phyloP scores from a whole-genome alignment of 768 basidiomycete species.

The Hericium alpestre region DNA sequence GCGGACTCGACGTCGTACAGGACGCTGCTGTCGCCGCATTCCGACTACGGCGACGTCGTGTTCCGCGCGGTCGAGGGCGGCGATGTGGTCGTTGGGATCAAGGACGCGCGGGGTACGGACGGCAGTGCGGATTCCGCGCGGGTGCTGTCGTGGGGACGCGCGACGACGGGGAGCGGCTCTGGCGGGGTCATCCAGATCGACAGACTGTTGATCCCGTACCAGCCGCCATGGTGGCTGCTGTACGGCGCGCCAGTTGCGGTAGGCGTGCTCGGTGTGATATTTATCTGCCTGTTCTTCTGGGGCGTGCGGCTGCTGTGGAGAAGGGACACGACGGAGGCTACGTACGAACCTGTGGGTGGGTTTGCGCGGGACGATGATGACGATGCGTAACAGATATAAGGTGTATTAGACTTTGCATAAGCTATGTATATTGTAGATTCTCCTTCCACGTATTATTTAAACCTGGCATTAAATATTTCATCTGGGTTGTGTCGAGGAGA shows the following conservation, averaged over 20 bases:
- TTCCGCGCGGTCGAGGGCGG: slow-evolving; percentile 48
- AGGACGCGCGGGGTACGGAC: slow-evolving; percentile 59
- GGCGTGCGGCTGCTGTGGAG: slow-evolving; percentile 64
- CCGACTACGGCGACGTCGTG: slow-evolving; percentile 73
- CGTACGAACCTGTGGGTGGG: slow-evolving; percentile 84
- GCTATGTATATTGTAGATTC: slow-evolving; percentile 2
- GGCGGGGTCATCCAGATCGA: slow-evolving; percentile 90
- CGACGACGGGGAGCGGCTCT: slow-evolving; percentile 57
- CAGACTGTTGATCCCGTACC: slow-evolving; percentile 71
- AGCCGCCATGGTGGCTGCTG: slow-evolving; percentile 75
- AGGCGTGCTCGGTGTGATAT: slow-evolving; percentile 42
- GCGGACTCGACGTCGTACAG: slow-evolving; percentile 63
- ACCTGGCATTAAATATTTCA: background rate
- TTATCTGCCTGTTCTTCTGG: slow-evolving; percentile 64
- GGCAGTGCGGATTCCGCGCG: slow-evolving; percentile 53
- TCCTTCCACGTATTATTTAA: background rate
- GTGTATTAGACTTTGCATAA: slow-evolving; percentile 4
- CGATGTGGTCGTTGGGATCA: slow-evolving; percentile 57
- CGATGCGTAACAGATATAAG: slow-evolving; percentile 17
- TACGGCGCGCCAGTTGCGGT: slow-evolving; percentile 65
- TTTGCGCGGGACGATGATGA: slow-evolving; percentile 55
- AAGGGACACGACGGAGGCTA: slow-evolving; percentile 69
- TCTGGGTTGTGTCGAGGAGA: background rate
- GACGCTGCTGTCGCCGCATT: slow-evolving; percentile 60
- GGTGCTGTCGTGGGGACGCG: slow-evolving; percentile 65